Evolutionary conservation across 2,329 filamentous ascomycete genomes (phyloP).

Genomic region (Ophiostoma montium): DNA sequence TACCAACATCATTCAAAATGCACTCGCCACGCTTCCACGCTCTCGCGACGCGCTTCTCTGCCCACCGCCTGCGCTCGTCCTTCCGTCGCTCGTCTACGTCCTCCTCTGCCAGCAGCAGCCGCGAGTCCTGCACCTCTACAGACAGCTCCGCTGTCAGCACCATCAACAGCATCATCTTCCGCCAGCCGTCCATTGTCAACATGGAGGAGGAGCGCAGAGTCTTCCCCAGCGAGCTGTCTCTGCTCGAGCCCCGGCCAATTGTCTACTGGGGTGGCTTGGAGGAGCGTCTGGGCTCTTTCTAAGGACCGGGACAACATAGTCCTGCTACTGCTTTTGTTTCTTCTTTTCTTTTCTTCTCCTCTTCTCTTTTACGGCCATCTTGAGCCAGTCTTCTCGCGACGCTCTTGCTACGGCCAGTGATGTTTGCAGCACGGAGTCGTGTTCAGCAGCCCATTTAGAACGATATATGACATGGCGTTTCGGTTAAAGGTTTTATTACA

Average conservation of each 20-base stretch:
- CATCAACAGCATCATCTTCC: constrained; percentile 45
- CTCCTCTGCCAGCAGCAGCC: constrained; percentile 23
- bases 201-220: constrained; percentile 42
- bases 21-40: constrained; percentile 34
- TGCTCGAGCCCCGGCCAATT: constrained; percentile 48
- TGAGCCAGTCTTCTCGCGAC: too few species aligned
- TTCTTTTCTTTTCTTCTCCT: too few species aligned
- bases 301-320: too few species aligned
- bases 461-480: background rate
- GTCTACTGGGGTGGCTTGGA: constrained; percentile 51
- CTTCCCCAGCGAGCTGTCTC: constrained; percentile 37
- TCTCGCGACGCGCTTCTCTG: constrained; percentile 36
- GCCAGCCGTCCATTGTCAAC: constrained; percentile 42
- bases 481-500: background rate
- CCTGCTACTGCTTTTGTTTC: too few species aligned
- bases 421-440: too few species aligned
- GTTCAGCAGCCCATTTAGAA: background rate
- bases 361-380: too few species aligned
- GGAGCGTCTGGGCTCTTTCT: constrained; percentile 36
- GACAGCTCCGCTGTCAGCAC: constrained; percentile 32
- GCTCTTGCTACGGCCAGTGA: too few species aligned
- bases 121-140: constrained; percentile 28
- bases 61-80: constrained; percentile 34
- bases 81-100: constrained; percentile 33
- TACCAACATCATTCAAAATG: constrained; percentile 22